phyloP scores from a whole-genome alignment of 331 rosid genomes.

The Dryas integrifolia region DNA sequence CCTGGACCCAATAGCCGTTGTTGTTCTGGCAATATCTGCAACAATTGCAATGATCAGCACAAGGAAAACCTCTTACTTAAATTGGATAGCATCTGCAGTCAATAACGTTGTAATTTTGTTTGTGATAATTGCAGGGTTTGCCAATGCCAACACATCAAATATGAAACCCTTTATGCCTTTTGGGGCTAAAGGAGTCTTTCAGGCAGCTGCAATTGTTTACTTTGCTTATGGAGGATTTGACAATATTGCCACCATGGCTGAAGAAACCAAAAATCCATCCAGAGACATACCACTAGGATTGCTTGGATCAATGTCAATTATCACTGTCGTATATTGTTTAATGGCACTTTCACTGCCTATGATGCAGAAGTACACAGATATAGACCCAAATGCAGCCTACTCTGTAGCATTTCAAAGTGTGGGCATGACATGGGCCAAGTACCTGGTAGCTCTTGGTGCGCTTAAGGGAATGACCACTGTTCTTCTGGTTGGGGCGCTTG shows the following conservation, averaged over 20 bases:
- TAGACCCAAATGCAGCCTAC: constrained; percentile 57
- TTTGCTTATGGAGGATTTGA: constrained; percentile 78
- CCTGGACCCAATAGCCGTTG: constrained; percentile 68
- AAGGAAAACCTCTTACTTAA: constrained; percentile 55
- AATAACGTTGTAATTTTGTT: constrained; percentile 48
- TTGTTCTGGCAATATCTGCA: constrained; percentile 38
- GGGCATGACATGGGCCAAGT: constrained; percentile 81
- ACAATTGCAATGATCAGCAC: constrained; percentile 61
- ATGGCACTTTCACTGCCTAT: constrained; percentile 68
- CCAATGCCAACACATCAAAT: constrained; percentile 50
- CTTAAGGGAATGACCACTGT: constrained; percentile 82
- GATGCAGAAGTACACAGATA: constrained; percentile 77
- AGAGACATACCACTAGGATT: constrained; percentile 68
- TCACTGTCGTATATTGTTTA: constrained; percentile 60
- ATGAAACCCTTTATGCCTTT: constrained; percentile 59
- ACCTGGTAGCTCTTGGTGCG: constrained; percentile 71
- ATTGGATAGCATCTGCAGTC: constrained; percentile 70
- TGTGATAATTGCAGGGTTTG: constrained; percentile 53
- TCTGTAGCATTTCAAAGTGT: constrained; percentile 59
- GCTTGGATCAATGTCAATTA: constrained; percentile 68
- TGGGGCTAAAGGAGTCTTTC: constrained; percentile 59
- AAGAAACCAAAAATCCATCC: constrained; percentile 73
- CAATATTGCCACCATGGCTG: constrained; percentile 65
- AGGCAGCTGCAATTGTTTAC: constrained; percentile 66
- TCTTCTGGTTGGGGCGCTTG: constrained; percentile 55